A percentile compares a stretch with the other conserved stretches of the same genome.
Conservation (phyloP, 1,139 yeast genomes). For the Pichiaceae sp. region DNA sequence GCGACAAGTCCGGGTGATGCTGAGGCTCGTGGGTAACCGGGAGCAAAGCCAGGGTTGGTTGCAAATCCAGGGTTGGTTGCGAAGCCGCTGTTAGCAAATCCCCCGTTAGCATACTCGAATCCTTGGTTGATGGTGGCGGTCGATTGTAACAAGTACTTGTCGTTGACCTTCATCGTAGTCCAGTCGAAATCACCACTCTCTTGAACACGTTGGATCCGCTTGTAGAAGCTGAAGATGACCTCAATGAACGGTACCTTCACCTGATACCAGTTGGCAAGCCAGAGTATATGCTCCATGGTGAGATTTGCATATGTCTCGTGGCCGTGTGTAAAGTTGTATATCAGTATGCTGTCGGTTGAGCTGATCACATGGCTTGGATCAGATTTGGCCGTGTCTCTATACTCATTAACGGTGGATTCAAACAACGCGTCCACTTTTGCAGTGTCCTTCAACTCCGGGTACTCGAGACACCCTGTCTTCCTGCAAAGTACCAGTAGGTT, state of each 20-base stretch:
- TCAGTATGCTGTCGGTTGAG: too few relatives aligned
- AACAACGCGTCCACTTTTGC: conserved; percentile 6
- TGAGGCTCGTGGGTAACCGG: too few relatives aligned
- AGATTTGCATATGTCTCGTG: conserved; percentile 11
- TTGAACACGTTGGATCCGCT: conserved; percentile 6
- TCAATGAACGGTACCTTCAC: conserved; percentile 16
- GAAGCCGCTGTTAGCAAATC: too few relatives aligned
- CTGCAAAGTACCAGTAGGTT: too few relatives aligned
- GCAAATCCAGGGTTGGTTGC: too few relatives aligned
- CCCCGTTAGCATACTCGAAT: too few relatives aligned
- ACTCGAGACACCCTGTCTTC: conserved; percentile 15
- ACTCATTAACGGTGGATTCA: too few relatives aligned
- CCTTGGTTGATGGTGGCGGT: too few relatives aligned
- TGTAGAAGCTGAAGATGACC: conserved; percentile 13
- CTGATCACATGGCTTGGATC: too few relatives aligned
- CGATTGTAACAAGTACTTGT: too few relatives aligned
- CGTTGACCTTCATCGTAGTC: neutral
- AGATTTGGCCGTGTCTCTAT: too few relatives aligned
- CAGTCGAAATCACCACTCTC: neutral
- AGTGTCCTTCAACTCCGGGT: conserved; percentile 14
- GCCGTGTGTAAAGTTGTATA: conserved; percentile 14
- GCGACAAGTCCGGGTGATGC: conserved; percentile 1
- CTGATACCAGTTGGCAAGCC: conserved; percentile 7
- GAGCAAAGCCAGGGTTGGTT: too few relatives aligned
- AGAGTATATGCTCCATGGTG: conserved; percentile 13